Percentiles rank a stretch among this genome's conserved stretches.
Conservation (phyloP, 2,329 filamentous ascomycete species). For the Colletotrichum lindemuthianum region DNA sequence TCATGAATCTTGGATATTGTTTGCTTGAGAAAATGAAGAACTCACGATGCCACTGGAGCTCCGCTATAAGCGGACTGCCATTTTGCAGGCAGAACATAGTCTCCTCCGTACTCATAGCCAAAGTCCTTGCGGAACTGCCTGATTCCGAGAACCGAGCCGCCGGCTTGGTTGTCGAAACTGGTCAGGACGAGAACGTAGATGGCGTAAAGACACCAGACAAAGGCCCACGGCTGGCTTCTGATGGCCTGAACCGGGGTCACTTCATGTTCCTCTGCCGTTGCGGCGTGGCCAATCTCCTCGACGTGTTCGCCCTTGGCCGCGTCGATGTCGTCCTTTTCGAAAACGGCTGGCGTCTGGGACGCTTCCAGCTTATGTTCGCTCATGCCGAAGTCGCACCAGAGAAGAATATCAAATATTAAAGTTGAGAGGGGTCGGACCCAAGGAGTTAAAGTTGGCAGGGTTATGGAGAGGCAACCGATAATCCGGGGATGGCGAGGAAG, state of each 20-base stretch:
- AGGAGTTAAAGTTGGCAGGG: not conserved
- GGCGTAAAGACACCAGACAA: conserved; percentile 51
- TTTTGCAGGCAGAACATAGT: conserved; percentile 51
- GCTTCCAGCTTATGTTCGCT: conserved; percentile 21
- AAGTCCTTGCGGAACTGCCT: conserved; percentile 57
- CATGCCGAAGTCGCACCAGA: not conserved
- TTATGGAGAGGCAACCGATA: conserved; percentile 11
- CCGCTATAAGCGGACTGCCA: conserved; percentile 58
- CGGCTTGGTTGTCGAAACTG: conserved; percentile 54
- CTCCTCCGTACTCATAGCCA: conserved; percentile 46
- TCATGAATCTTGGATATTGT: not conserved
- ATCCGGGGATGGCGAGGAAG: conserved; percentile 22
- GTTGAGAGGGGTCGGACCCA: not conserved
- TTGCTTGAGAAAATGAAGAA: not conserved
- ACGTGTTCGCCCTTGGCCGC: conserved; percentile 30
- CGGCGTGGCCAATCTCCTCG: conserved; percentile 23
- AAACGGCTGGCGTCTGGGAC: conserved; percentile 5
- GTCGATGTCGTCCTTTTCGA: conserved; percentile 28
- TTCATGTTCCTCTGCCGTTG: conserved; percentile 17
- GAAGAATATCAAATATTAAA: not conserved
- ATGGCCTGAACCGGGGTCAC: conserved; percentile 38
- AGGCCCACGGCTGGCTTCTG: conserved; percentile 41
- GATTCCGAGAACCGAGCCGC: conserved; percentile 52
- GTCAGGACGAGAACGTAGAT: conserved; percentile 52
- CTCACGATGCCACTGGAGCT: conserved; percentile 50